phyloP scores from a whole-genome alignment of 2,329 filamentous ascomycete species.

The Didymosphaeria variabile region DNA sequence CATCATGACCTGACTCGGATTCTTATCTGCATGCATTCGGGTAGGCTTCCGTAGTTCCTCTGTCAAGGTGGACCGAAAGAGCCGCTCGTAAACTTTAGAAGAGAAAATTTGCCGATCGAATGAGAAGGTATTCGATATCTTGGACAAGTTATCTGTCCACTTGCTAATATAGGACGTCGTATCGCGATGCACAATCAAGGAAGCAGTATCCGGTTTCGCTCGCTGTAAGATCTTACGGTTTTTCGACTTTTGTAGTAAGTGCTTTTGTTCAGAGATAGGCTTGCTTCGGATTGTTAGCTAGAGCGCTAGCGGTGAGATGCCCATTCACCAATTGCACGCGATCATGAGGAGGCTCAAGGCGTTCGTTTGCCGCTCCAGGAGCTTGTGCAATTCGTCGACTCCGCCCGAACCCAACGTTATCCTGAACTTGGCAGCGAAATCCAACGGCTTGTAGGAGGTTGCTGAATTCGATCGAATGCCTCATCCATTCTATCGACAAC shows the following conservation, averaged over 20 bases:
- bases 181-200: slow-evolving; percentile 23
- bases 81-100: slow-evolving; percentile 18
- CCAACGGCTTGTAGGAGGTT: slow-evolving; percentile 6
- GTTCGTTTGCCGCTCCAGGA: slow-evolving; percentile 25
- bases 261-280: slow-evolving; percentile 22
- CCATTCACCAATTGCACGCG: slow-evolving; percentile 26
- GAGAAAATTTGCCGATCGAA: slow-evolving; percentile 24
- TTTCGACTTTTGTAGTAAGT: slow-evolving; percentile 14
- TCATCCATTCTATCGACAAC: slow-evolving; percentile 21
- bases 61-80: not conserved
- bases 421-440: slow-evolving; percentile 14
- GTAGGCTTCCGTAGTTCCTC: too few species aligned
- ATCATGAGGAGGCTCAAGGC: slow-evolving; percentile 26
- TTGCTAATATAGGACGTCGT: slow-evolving; percentile 11
- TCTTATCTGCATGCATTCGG: too few species aligned
- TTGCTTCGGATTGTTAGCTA: slow-evolving; percentile 12
- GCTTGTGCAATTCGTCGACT: slow-evolving; percentile 23
- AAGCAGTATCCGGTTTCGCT: slow-evolving; percentile 20
- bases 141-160: slow-evolving; percentile 25
- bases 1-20: too few species aligned
- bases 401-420: slow-evolving; percentile 17
- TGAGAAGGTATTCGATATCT: slow-evolving; percentile 23
- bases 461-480: slow-evolving; percentile 11
- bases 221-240: slow-evolving; percentile 17
- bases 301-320: not conserved